Conservation (phyloP, 768 basidiomycete genomes). For the Psilocybe azurescens region DNA sequence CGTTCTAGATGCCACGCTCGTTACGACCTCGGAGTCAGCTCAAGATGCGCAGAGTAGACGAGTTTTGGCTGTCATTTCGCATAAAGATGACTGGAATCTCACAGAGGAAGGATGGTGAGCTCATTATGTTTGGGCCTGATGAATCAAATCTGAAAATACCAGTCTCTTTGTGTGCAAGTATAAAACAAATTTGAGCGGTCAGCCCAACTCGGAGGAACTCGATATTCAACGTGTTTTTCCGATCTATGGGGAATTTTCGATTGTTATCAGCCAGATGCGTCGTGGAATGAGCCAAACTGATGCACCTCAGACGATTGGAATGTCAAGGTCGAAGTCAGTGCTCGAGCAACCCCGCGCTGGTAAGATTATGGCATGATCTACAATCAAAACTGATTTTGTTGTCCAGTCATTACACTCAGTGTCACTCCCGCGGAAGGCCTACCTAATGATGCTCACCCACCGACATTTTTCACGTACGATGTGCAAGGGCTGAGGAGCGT, state of each 20-base stretch:
- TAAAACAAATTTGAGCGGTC: slow-evolving; percentile 30
- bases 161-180: slow-evolving; percentile 58
- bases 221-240: slow-evolving; percentile 59
- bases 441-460: slow-evolving; percentile 30
- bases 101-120: slow-evolving; percentile 62
- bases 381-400: not conserved
- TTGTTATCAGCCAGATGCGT: slow-evolving; percentile 62
- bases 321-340: slow-evolving; percentile 24
- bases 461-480: slow-evolving; percentile 53
- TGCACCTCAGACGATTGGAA: not conserved
- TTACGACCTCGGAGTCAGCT: slow-evolving; percentile 22
- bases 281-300: slow-evolving; percentile 41
- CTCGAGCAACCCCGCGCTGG: slow-evolving; percentile 46
- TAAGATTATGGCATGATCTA: slow-evolving; percentile 24
- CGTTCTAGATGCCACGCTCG: slow-evolving; percentile 42
- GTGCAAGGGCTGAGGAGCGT: slow-evolving; percentile 50
- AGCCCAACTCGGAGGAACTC: slow-evolving; percentile 33
- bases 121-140: not conserved
- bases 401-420: slow-evolving; percentile 58
- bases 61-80: slow-evolving; percentile 56
- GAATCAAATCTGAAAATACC: slow-evolving; percentile 13
- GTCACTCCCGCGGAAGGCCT: slow-evolving; percentile 50
- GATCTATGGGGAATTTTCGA: slow-evolving; percentile 56
- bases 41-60: slow-evolving; percentile 33
- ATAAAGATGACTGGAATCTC: slow-evolving; percentile 44